phyloP scores from a whole-genome alignment of 1,284 basidiomycete species.

The Cutaneotrichosporon sp. region DNA sequence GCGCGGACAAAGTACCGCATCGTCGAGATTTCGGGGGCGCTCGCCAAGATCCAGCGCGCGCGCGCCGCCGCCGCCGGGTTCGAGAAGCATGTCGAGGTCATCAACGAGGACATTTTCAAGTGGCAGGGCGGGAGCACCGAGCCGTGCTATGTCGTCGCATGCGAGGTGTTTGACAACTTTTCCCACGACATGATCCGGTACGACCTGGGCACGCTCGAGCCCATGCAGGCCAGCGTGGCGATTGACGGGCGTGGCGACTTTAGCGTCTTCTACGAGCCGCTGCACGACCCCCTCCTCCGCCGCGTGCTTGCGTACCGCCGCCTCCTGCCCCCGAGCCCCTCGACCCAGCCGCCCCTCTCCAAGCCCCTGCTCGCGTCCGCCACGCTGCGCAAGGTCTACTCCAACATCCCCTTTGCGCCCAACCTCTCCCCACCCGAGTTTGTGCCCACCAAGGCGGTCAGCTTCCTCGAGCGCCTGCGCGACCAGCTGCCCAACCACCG shows the following conservation, averaged over 20 bases:
- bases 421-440: slow-evolving; percentile 91
- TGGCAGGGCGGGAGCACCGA: slow-evolving; percentile 72
- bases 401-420: slow-evolving; percentile 78
- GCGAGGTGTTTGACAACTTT: slow-evolving; percentile 98
- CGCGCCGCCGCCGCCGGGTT: slow-evolving; percentile 59
- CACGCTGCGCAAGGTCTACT: slow-evolving; percentile 64
- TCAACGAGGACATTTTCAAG: slow-evolving; percentile 82
- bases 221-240: slow-evolving; percentile 81
- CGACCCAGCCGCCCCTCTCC: slow-evolving; percentile 38
- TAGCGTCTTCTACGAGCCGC: slow-evolving; percentile 76
- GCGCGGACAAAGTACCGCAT: slow-evolving; percentile 80
- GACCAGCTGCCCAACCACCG: slow-evolving; percentile 86
- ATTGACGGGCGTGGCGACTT: slow-evolving; percentile 85
- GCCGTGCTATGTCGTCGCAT: slow-evolving; percentile 88
- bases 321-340: slow-evolving; percentile 61
- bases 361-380: slow-evolving; percentile 42
- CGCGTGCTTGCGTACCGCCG: slow-evolving; percentile 63
- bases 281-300: slow-evolving; percentile 80
- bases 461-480: slow-evolving; percentile 79
- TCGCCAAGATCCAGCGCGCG: slow-evolving; percentile 71
- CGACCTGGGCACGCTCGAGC: slow-evolving; percentile 71
- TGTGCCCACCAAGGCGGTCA: slow-evolving; percentile 88
- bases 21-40: slow-evolving; percentile 84
- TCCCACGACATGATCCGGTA: slow-evolving; percentile 95
- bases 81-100: slow-evolving; percentile 69